Evolutionary conservation across 2,329 filamentous ascomycete genomes (phyloP).

Genomic region (Colletotrichum graminicola): DNA sequence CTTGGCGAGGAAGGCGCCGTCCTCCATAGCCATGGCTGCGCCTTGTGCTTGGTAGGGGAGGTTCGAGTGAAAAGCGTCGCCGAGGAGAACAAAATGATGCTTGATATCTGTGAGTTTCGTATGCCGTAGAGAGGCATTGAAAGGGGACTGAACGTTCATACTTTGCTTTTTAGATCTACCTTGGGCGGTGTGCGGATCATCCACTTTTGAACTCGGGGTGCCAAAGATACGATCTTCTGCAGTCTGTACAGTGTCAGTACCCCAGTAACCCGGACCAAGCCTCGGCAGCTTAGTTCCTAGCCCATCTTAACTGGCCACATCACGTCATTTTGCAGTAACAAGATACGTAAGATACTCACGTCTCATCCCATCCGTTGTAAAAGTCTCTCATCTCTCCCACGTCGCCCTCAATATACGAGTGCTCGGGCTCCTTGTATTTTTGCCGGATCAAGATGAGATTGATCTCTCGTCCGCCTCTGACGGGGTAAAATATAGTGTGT

Average conservation of each 20-base stretch:
- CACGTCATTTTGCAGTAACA: neutral
- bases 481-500: constrained; percentile 20
- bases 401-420: neutral
- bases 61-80: constrained; percentile 41
- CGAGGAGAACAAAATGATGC: constrained; percentile 41
- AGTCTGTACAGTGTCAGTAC: neutral
- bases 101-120: neutral
- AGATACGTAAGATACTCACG: constrained; percentile 1
- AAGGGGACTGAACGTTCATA: neutral
- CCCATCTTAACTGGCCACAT: neutral
- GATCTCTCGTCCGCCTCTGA: constrained; percentile 24
- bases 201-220: constrained; percentile 35
- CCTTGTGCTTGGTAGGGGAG: constrained; percentile 47
- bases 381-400: constrained; percentile 30
- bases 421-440: neutral
- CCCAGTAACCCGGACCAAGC: neutral
- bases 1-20: constrained; percentile 44
- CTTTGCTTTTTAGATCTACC: constrained; percentile 20
- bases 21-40: constrained; percentile 46
- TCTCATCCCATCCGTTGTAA: constrained; percentile 30
- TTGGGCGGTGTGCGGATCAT: constrained; percentile 21
- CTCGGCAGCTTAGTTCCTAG: too few species aligned
- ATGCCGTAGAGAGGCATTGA: neutral
- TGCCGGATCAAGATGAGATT: constrained; percentile 25
- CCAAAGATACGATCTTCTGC: constrained; percentile 25